A percentile compares a stretch with the other conserved stretches of the same genome.
These are phyloP conservation scores for Aspergillus avenaceus DNA, from an alignment of 495 filamentous ascomycete species.

Conservation along the genomic window DNA sequence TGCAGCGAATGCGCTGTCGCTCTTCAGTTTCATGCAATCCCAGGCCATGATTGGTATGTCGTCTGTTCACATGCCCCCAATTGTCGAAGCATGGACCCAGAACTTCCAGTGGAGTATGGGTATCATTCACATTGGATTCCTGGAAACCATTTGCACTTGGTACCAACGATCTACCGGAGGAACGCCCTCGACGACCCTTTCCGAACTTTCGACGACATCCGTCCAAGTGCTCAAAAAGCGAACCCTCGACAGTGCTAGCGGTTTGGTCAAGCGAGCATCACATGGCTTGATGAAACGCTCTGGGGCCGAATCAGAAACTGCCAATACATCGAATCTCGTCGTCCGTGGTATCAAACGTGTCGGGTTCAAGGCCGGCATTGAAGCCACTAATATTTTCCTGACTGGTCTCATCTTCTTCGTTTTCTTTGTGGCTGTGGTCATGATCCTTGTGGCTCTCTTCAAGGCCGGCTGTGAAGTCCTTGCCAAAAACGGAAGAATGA, in stretches of 20 bases:
- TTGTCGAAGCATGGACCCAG: conserved; percentile 92
- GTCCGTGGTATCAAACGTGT: conserved; percentile 88
- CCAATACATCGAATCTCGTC: conserved; percentile 55
- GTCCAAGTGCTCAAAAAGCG: conserved; percentile 71
- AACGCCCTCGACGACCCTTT: conserved; percentile 74
- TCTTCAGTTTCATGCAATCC: conserved; percentile 94
- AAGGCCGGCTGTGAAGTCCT: conserved; percentile 74
- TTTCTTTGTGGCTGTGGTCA: conserved; percentile 70
- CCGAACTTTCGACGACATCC: conserved; percentile 67
- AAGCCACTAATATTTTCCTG: conserved; percentile 90
- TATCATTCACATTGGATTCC: conserved; percentile 82
- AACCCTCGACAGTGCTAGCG: conserved; percentile 40
- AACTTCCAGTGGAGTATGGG: conserved; percentile 99
- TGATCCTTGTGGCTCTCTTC: conserved; percentile 70
- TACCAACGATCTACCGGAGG: conserved; percentile 94
- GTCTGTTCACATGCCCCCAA: conserved; percentile 78
- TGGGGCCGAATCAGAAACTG: conserved; percentile 39
- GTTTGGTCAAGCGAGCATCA: conserved; percentile 42
- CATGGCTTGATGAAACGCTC: conserved; percentile 47
- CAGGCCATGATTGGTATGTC: conserved; percentile 94
- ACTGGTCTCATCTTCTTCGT: conserved; percentile 89
- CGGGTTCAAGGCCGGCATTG: conserved; percentile 79
- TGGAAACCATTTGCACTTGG: conserved; percentile 89
- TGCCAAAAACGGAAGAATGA: conserved; percentile 71
- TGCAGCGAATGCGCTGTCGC: conserved; percentile 84